phyloP scores from a whole-genome alignment of 768 basidiomycete species.

The Trametes meyenii region DNA sequence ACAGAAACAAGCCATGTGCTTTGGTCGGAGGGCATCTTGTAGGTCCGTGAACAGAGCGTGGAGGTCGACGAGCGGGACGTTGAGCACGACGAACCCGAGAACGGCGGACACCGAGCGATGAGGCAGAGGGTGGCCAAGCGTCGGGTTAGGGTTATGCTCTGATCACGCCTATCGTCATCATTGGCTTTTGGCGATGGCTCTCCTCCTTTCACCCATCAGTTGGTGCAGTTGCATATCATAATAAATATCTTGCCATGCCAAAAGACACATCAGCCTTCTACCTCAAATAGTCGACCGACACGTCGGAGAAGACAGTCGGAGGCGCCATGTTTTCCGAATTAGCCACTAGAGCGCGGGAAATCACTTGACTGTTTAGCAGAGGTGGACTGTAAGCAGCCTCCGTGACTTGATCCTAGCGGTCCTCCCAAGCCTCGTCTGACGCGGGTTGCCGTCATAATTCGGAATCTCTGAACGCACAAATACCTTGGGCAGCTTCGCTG shows the following conservation, averaged over 20 bases:
- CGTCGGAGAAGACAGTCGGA: no score
- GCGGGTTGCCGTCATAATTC: no score
- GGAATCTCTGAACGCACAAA: no score
- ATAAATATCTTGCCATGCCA: no score
- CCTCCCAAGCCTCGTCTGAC: neutral
- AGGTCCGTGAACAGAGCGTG: neutral
- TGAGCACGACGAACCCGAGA: slow-evolving; percentile 10
- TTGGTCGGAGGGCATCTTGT: slow-evolving; percentile 89
- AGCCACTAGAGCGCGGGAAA: no score
- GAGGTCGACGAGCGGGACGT: slow-evolving; percentile 6
- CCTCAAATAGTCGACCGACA: no score
- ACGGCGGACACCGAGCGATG: slow-evolving; percentile 15
- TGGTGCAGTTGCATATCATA: no score
- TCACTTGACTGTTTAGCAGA: no score
- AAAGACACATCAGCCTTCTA: no score
- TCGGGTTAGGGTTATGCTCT: slow-evolving; percentile 20
- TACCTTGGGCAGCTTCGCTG: neutral
- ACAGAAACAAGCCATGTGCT: slow-evolving; percentile 92
- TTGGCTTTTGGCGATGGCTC: neutral
- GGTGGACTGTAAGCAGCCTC: no score
- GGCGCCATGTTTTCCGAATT: no score
- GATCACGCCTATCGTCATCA: slow-evolving; percentile 1
- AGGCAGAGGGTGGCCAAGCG: slow-evolving; percentile 5
- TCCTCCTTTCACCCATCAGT: neutral
- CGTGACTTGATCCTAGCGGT: no score